These are phyloP conservation scores for Candida andamanensis DNA, from an alignment of 805 yeast species.

Conservation along the genomic window DNA sequence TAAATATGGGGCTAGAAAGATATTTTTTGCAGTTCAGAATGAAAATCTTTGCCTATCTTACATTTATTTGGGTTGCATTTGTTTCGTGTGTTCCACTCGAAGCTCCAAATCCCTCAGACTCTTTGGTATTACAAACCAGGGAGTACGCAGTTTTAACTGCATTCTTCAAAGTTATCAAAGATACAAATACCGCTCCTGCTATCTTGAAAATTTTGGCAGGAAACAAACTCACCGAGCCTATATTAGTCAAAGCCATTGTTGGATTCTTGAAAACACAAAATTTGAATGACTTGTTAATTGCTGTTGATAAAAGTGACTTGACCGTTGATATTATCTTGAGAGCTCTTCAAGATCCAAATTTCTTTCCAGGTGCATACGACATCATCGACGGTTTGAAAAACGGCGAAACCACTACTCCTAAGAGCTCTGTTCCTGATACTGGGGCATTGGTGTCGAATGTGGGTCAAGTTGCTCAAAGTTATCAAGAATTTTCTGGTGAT, in stretches of 20 bases:
- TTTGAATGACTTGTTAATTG: constrained; percentile 16
- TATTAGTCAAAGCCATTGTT: constrained; percentile 19
- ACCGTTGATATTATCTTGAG: constrained; percentile 20
- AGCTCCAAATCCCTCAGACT: background rate
- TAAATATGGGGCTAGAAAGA: too few relatives aligned
- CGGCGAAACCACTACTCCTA: constrained; percentile 11
- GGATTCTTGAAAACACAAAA: constrained; percentile 18
- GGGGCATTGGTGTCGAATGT: constrained; percentile 9
- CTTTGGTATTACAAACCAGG: constrained; percentile 1
- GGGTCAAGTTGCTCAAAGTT: constrained; percentile 7
- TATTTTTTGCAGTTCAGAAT: too few relatives aligned
- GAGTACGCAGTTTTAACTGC: constrained; percentile 18
- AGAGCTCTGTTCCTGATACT: constrained; percentile 8
- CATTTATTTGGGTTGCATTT: too few relatives aligned
- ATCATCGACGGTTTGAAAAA: constrained; percentile 14
- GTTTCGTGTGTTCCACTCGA: constrained; percentile 5
- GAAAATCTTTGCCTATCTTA: too few relatives aligned
- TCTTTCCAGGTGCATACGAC: constrained; percentile 15
- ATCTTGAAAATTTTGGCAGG: constrained; percentile 18
- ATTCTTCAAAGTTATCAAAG: constrained; percentile 17
- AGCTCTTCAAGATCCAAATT: constrained; percentile 12
- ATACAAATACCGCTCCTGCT: constrained; percentile 18
- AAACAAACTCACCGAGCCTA: constrained; percentile 21
- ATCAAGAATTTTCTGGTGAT: constrained; percentile 6
- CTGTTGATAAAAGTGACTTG: constrained; percentile 23